A percentile compares a stretch with the other conserved stretches of the same genome.
phyloP scores from a whole-genome alignment of 129 eudicot species.

The Saposhnikovia divaricata region DNA sequence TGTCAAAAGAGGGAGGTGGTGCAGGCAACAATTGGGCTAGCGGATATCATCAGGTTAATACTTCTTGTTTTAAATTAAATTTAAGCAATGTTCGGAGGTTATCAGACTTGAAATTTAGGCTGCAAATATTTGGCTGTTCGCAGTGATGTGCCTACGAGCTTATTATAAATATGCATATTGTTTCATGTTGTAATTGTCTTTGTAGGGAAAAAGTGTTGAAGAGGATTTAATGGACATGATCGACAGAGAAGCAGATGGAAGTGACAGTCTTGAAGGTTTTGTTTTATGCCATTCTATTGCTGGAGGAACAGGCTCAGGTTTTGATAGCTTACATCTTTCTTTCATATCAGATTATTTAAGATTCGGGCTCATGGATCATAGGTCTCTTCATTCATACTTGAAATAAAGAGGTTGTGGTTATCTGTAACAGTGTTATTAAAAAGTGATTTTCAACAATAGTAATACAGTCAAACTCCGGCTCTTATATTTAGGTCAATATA shows the following conservation, averaged over 20 bases:
- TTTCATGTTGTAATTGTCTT: too few relatives aligned
- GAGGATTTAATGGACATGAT: slow-evolving; percentile 99
- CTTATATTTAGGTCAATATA: neutral
- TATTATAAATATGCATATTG: too few relatives aligned
- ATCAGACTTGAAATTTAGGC: too few relatives aligned
- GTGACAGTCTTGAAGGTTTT: slow-evolving; percentile 99
- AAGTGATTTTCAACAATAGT: neutral
- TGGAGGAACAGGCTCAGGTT: slow-evolving; percentile 99
- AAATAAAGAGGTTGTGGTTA: neutral
- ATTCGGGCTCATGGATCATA: neutral
- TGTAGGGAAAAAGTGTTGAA: slow-evolving; percentile 85
- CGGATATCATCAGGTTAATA: slow-evolving; percentile 88
- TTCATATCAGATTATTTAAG: neutral
- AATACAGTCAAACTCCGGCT: neutral
- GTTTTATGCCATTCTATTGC: slow-evolving; percentile 97
- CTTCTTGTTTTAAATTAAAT: neutral
- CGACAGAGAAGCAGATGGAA: slow-evolving; percentile 99
- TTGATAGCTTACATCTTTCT: neutral
- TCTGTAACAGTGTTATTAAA: neutral
- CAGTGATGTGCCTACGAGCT: too few relatives aligned
- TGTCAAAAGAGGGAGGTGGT: slow-evolving; percentile 93
- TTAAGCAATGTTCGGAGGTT: neutral
- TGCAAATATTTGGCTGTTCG: too few relatives aligned
- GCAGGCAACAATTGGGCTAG: slow-evolving; percentile 99
- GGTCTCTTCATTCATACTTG: neutral